Evolutionary conservation across 1,139 yeast genomes (phyloP), one percentile per base, ranked within the genome.

Genomic region (Pichia sp.): DNA sequence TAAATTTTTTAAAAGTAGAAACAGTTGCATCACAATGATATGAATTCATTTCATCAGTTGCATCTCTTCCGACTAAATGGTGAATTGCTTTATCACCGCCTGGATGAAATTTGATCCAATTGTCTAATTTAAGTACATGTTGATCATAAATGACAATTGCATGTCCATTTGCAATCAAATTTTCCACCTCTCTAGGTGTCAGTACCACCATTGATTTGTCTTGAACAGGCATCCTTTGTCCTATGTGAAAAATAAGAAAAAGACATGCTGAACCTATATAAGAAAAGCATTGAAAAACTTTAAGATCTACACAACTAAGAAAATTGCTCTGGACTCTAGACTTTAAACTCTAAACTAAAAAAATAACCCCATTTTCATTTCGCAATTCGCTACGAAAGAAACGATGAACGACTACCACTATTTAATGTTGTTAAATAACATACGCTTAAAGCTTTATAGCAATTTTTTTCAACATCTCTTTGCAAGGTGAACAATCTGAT

Each of bases 61-160:
- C 95, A 64, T 87, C 96, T 49, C 92, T 68, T 4, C 96, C 97
- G 6, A 87, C 76, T 82, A 87, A 74, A 62, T 87, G 96, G 53
- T 70, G 70, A 12, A 87, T 82, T 0, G 95, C 90, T 57, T 79
- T 82, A 52, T 83, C 92, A 9, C 97, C 96, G 20, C 97, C 96
- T 0, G 96, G 96, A 62, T 87, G 96, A 41, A 59, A 69, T 26
- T 70, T 68, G 32, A 87, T 63, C 96, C 96, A 87, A 10, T 64
- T 54, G 45, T 87, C 80, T 47, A 87, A 67, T 54, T 80, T 76
- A 39, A 89, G 68, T 8, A 83, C 95, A 29, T 66, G 51, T 43
- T 71, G 66, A 37, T 80, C 68, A 59, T 77, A 83, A 3, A 87
- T 81, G 33, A 86, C 87, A 29, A 89, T 73, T 25, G 79, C 74